Evolutionary conservation across 345 rosid species (phyloP).

Genomic region (Gossypium raimondii): DNA sequence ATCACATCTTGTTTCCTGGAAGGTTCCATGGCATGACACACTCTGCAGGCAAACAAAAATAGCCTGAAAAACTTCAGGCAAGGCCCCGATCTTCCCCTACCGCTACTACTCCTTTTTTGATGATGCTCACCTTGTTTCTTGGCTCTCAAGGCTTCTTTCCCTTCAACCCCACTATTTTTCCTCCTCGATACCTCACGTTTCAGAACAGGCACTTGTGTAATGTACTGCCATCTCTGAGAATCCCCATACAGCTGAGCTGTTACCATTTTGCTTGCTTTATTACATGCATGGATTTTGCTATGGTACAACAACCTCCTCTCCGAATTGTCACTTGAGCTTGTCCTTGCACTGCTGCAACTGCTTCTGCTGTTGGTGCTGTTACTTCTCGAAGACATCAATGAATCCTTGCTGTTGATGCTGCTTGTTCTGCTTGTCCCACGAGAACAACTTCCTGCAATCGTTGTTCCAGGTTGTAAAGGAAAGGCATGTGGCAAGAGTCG

Average conservation of each 20-base stretch:
- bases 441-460: neutral
- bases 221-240: conserved; percentile 69
- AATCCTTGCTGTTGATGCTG: conserved; percentile 52
- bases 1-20: conserved; percentile 30
- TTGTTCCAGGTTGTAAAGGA: conserved; percentile 34
- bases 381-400: conserved; percentile 57
- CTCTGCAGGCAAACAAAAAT: conserved; percentile 56
- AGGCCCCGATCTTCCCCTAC: conserved; percentile 23
- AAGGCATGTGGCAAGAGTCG: conserved; percentile 70
- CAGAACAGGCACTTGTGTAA: conserved; percentile 44
- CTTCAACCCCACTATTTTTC: conserved; percentile 16
- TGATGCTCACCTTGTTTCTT: conserved; percentile 17
- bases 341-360: conserved; percentile 60
- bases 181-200: conserved; percentile 49
- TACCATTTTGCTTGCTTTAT: conserved; percentile 43
- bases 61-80: conserved; percentile 49
- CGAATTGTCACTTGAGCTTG: conserved; percentile 45
- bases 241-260: conserved; percentile 54
- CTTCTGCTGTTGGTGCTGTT: conserved; percentile 66
- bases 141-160: conserved; percentile 28
- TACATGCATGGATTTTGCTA: conserved; percentile 8
- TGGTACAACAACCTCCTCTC: conserved; percentile 30
- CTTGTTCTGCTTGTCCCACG: conserved; percentile 43
- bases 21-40: conserved; percentile 87
- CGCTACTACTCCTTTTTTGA: neutral